Evolutionary conservation across 1,284 basidiomycete species (phyloP).

Genomic region (Cystobasidium sp.): DNA sequence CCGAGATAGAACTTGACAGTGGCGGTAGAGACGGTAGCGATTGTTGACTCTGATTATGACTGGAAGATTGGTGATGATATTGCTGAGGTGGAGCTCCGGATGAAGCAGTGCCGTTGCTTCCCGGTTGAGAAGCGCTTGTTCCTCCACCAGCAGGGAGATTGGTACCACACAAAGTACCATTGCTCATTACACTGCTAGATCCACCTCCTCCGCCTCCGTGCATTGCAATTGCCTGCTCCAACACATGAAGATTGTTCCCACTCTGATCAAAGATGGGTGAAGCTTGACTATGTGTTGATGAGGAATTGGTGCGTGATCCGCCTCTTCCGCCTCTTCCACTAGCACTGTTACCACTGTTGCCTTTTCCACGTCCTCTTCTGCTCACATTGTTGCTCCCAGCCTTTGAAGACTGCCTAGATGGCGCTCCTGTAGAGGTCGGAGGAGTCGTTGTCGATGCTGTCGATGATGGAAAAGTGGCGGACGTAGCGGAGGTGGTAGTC

Average conservation of each 20-base stretch:
- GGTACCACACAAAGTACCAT: background rate
- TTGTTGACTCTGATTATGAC: background rate
- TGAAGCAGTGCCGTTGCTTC: no score
- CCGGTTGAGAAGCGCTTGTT: no score
- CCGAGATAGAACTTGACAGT: no score
- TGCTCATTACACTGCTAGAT: no score
- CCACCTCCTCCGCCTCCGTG: background rate
- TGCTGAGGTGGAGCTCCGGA: background rate
- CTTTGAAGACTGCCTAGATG: no score
- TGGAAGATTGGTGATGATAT: background rate
- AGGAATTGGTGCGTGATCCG: no score
- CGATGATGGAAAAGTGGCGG: no score
- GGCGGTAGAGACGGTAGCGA: background rate
- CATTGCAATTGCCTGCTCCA: slow-evolving; percentile 43
- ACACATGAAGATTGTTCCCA: slow-evolving; percentile 35
- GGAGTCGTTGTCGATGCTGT: no score
- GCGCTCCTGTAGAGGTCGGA: no score
- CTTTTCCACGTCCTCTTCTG: no score
- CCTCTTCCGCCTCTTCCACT: background rate
- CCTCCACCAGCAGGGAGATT: background rate
- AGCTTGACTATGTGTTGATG: background rate
- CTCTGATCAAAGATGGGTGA: slow-evolving; percentile 26
- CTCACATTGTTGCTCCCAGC: no score
- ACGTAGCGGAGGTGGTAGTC: no score
- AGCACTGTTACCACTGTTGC: background rate